Evolutionary conservation across 352 stramenopile genomes (phyloP), one percentile per base, ranked within the genome.

Genomic region (Phytophthora rubi): DNA sequence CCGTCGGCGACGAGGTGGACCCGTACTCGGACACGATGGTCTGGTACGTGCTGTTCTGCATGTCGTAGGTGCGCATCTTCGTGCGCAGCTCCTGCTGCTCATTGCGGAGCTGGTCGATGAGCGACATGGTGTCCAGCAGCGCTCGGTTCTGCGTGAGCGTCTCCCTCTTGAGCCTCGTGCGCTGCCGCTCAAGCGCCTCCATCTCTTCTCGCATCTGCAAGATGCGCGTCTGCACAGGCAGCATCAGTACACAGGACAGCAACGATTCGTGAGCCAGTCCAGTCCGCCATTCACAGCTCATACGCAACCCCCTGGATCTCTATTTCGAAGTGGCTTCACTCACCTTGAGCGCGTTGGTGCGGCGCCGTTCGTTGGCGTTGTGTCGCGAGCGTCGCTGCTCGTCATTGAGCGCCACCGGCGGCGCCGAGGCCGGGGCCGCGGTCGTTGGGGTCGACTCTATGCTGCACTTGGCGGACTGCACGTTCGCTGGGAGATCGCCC

Each of bases 331-430:
- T 35, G 37, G 15, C 45, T 49, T 37, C 51, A 68, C 56, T 53
- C 42, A 79, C 72, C 59, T 81, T 86, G 32, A 86, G 64, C 45
- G 80, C 80, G 39, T 86, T 85, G 16, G 78, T 88, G 61, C 85
- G 85, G 32, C 72, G 68, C 10, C 85, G 75, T 54, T 92, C 85
- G 45, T 88, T 91, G 23, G 76, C 75, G 49, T 92, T 92, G 68
- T 88, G 85, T 5, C 80, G 73, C 61, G 77, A 74, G 28, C 80
- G 75, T 0, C 85, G 81, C 59, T 87, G 71, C 35, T 79, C 78
- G 6, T 80, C 71, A 7, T 64, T 75, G 30, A 71, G 61, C 35
- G 33, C 33, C 33, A 3, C 33, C 33, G 33, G 33, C 1, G 33
- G 33, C 33, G 33, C 33, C 33, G 8, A 9, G 33, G 33, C 33